Base-by-base conservation (phyloP, 768 basidiomycete genomes). In the Tulasnella sp. region DNA sequence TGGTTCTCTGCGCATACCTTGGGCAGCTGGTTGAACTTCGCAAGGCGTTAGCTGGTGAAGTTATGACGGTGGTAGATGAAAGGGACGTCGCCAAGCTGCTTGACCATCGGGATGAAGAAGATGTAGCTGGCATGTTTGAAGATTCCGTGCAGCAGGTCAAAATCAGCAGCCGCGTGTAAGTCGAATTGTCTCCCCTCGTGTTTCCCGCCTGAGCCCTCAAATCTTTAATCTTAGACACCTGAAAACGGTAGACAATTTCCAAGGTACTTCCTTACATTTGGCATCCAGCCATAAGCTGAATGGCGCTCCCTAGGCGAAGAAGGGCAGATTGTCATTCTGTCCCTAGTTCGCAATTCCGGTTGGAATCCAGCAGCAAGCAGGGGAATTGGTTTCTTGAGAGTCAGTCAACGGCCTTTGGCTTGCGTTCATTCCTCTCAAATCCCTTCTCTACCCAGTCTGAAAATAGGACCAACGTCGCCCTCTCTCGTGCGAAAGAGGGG, bases 241-340 rank as follows among this genome's bases (percentile, higher is more conserved):
- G 9, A 89, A 93, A 8, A 94, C 93, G 0, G 89, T 94, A 1
- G 93, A 95, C 81, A 94, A 92, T 75, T 95, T 90, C 83, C 94
- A 95, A 85, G 76, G 76, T 64, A 48, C 50, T 5, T 58, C 12
- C 14, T 37, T 31, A 5, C 11, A 18, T n/a, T 28, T 3, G 4
- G 1, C 16, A 24, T n/a, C 50, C 24, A 1, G 28, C n/a, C 8
- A 20, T n/a, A 60, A 34, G 4, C 24, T 46, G 54, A 31, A 12
- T 60, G 14, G 2, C 11, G 20, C 4, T 31, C 48, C 8, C 24
- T 77, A 77, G 76, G 82, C 34, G 85, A 86, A 69, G 85, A 86
- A 78, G 85, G 84, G 2, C 82, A 92, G 87, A 89, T 94, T 77
- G 89, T 94, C 44, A 93, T 95, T 40, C 87, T 95, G 8, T 93